These are phyloP conservation scores for Nemophila menziesii DNA, from an alignment of 257 asterid species.

Conservation along the genomic window DNA sequence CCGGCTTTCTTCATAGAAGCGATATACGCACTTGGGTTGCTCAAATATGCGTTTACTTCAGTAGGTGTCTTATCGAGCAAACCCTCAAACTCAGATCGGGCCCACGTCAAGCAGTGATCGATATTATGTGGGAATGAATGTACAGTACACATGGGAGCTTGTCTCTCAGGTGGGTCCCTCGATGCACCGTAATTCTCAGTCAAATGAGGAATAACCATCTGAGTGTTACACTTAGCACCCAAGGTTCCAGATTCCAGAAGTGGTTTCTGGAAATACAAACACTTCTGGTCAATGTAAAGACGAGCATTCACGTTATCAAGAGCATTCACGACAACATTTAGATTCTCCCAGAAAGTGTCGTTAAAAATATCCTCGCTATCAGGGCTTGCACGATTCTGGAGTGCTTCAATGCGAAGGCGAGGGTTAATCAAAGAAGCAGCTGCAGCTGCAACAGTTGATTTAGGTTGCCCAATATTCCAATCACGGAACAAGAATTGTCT, in stretches of 20 bases:
- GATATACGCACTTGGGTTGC: conserved; percentile 23
- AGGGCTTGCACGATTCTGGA: conserved; percentile 34
- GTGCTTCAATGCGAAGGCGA: conserved; percentile 22
- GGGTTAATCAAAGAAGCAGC: conserved; percentile 35
- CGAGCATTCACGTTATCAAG: conserved; percentile 35
- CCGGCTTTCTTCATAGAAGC: conserved; percentile 34
- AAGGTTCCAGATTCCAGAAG: conserved; percentile 38
- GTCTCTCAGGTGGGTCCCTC: conserved; percentile 38
- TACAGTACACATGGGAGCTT: conserved; percentile 38
- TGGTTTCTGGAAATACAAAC: conserved; percentile 34
- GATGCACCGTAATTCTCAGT: conserved; percentile 43
- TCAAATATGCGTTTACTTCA: conserved; percentile 28
- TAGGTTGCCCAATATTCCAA: conserved; percentile 49
- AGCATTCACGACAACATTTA: conserved; percentile 30
- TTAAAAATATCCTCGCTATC: conserved; percentile 31
- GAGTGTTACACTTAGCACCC: conserved; percentile 44
- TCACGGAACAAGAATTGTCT: conserved; percentile 45
- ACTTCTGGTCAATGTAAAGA: conserved; percentile 34
- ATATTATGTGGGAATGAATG: conserved; percentile 39
- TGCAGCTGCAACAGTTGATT: conserved; percentile 43
- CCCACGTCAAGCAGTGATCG: conserved; percentile 43
- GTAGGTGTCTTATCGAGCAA: conserved; percentile 33
- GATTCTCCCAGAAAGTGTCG: conserved; percentile 40
- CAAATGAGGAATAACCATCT: conserved; percentile 35
- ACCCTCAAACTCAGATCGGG: conserved; percentile 39